Conservation (phyloP, 345 rosid species). For the Bruguiera gymnorhiza region DNA sequence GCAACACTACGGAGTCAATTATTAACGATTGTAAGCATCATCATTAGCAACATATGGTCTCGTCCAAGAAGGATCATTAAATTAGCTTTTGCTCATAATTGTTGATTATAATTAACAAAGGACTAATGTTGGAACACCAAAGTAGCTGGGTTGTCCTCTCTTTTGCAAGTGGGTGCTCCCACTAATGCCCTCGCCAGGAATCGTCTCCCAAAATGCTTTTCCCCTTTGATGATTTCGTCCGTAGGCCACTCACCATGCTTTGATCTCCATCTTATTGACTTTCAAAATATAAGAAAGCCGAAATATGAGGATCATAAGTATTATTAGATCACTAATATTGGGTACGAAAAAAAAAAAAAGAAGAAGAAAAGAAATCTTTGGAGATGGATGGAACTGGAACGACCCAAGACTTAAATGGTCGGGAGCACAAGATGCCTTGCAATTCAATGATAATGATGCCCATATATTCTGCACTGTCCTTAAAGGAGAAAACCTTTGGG, state of each 20-base stretch:
- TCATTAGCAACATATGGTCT: slow-evolving; percentile 29
- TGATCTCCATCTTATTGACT: slow-evolving; percentile 34
- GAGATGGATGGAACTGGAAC: slow-evolving; percentile 5
- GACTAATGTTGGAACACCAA: slow-evolving; percentile 20
- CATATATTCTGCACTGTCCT: slow-evolving; percentile 4
- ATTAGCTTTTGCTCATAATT: slow-evolving; percentile 8
- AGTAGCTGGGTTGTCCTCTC: not conserved
- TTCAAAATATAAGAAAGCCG: slow-evolving; percentile 39
- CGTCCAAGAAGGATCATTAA: slow-evolving; percentile 25
- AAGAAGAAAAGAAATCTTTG: slow-evolving; percentile 3
- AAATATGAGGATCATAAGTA: slow-evolving; percentile 39
- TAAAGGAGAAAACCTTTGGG: not conserved
- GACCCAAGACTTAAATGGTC: slow-evolving; percentile 2
- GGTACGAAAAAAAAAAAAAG: not conserved
- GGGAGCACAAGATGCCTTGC: not conserved
- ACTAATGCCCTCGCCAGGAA: slow-evolving; percentile 33
- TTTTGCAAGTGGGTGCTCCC: slow-evolving; percentile 31
- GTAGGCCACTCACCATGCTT: slow-evolving; percentile 53
- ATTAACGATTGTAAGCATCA: slow-evolving; percentile 23
- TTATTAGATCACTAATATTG: not conserved
- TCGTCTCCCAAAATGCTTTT: slow-evolving; percentile 20
- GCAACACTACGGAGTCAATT: slow-evolving; percentile 15
- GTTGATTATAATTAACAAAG: slow-evolving; percentile 12
- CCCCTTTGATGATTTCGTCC: slow-evolving; percentile 27
- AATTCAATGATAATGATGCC: not conserved